Percentiles rank a stretch among this genome's conserved stretches.
Evolutionary conservation across 2,329 filamentous ascomycete genomes (phyloP).

Genomic region (Leptoxyphium fumago): DNA sequence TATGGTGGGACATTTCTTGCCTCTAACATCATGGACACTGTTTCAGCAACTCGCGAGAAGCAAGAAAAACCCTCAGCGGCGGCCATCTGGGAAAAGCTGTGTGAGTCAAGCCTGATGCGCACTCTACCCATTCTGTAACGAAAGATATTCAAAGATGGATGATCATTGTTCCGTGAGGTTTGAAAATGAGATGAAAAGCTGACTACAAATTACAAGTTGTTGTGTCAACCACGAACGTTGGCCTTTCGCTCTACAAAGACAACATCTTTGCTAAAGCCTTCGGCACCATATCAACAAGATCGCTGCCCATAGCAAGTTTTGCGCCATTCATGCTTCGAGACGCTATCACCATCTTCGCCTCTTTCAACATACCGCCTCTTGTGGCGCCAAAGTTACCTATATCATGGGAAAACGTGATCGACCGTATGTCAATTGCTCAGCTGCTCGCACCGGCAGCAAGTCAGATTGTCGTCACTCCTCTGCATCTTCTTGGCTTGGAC

Average conservation of each 20-base stretch:
- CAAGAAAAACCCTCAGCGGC: constrained; percentile 5
- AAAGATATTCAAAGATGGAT: too few relatives aligned
- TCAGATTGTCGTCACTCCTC: constrained; percentile 9
- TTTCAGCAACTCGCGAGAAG: constrained; percentile 3
- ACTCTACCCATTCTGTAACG: too few relatives aligned
- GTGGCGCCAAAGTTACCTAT: constrained; percentile 7
- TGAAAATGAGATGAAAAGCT: too few relatives aligned
- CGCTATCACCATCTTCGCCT: constrained; percentile 9
- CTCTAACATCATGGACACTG: constrained; percentile 9
- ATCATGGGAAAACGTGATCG: constrained; percentile 5
- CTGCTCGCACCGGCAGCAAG: constrained; percentile 7
- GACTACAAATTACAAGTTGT: constrained; percentile 8
- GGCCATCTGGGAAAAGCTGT: not conserved
- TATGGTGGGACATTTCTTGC: constrained; percentile 11
- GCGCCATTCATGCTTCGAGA: constrained; percentile 9
- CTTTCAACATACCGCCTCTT: constrained; percentile 8
- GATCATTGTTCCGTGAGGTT: too few relatives aligned
- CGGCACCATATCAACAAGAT: constrained; percentile 4
- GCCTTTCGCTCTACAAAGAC: constrained; percentile 11
- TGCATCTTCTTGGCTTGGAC: constrained; percentile 11
- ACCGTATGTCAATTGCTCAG: constrained; percentile 7
- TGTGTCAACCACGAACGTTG: constrained; percentile 8
- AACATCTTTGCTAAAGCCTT: constrained; percentile 9
- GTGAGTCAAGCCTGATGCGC: not conserved
- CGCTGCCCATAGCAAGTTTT: constrained; percentile 8